Evolutionary conservation across 495 filamentous ascomycete genomes (phyloP).

Genomic region (Penicillium ucsense): DNA sequence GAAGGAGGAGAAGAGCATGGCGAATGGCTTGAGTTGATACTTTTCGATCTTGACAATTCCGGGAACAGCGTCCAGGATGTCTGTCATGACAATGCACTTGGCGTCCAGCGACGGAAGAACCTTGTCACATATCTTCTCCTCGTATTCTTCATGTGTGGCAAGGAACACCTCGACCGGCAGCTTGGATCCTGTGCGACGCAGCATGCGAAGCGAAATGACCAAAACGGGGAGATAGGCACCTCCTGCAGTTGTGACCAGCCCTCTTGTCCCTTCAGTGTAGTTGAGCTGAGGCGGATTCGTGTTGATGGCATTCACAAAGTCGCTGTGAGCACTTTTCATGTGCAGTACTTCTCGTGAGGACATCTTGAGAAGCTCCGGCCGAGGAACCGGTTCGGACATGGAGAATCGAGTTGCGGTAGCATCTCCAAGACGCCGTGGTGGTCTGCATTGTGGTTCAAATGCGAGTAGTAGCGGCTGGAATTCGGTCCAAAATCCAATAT

Average conservation of each 20-base stretch:
- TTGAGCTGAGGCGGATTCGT: constrained; percentile 23
- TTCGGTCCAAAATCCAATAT: constrained; percentile 7
- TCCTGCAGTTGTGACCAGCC: constrained; percentile 34
- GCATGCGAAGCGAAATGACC: constrained; percentile 41
- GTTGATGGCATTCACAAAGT: constrained; percentile 28
- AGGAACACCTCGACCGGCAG: constrained; percentile 48
- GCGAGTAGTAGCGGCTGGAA: constrained; percentile 5
- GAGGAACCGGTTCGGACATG: constrained; percentile 3
- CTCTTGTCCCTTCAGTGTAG: constrained; percentile 27
- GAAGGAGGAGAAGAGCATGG: constrained; percentile 46
- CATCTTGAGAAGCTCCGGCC: constrained; percentile 25
- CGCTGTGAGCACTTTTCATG: constrained; percentile 24
- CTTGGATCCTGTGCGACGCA: constrained; percentile 40
- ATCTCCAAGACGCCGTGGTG: constrained; percentile 4
- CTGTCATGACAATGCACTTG: constrained; percentile 34
- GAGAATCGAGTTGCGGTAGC: constrained; percentile 3
- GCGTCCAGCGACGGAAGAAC: constrained; percentile 39
- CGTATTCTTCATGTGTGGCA: constrained; percentile 33
- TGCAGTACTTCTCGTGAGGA: constrained; percentile 14
- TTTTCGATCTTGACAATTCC: constrained; percentile 19
- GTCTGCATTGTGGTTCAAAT: constrained; percentile 4
- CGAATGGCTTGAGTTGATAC: constrained; percentile 46
- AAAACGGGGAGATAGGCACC: constrained; percentile 31
- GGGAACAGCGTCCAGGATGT: constrained; percentile 16
- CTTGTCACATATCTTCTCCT: constrained; percentile 37